Conservation (phyloP, 768 basidiomycete genomes). For the Macrolepiota albuminosa region DNA sequence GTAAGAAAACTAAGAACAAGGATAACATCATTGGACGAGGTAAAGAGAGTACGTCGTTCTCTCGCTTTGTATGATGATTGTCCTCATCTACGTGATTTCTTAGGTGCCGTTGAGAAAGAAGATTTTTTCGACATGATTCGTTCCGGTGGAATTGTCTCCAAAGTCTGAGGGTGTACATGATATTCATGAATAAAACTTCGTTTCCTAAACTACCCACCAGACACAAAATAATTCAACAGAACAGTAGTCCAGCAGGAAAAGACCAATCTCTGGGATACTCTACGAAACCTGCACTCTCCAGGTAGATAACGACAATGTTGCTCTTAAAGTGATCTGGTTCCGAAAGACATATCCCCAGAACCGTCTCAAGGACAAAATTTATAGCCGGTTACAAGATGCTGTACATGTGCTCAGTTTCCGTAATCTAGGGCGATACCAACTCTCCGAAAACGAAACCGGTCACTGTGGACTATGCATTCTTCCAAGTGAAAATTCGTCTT, state of each 20-base stretch:
- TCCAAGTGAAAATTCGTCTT: constrained; percentile 24
- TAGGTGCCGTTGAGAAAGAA: constrained; percentile 61
- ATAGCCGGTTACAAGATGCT: no score
- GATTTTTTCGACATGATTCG: constrained; percentile 82
- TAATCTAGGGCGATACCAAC: no score
- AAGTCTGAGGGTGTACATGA: constrained; percentile 31
- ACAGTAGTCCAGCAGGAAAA: no score
- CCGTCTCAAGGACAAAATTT: no score
- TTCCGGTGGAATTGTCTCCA: constrained; percentile 76
- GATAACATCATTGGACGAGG: constrained; percentile 49
- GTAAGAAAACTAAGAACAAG: constrained; percentile 47
- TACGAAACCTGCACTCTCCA: no score
- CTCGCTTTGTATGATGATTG: constrained; percentile 1
- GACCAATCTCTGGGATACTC: neutral
- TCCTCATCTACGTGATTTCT: neutral
- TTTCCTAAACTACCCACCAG: no score
- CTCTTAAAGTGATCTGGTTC: no score
- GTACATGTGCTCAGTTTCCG: no score
- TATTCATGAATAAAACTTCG: neutral
- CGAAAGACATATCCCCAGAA: no score
- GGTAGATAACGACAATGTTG: no score
- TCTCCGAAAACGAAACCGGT: no score
- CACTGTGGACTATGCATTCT: constrained; percentile 19
- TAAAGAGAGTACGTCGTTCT: constrained; percentile 47
- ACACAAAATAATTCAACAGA: no score